Conservation (phyloP, 495 filamentous ascomycete species). For the Podospora tetraspora region DNA sequence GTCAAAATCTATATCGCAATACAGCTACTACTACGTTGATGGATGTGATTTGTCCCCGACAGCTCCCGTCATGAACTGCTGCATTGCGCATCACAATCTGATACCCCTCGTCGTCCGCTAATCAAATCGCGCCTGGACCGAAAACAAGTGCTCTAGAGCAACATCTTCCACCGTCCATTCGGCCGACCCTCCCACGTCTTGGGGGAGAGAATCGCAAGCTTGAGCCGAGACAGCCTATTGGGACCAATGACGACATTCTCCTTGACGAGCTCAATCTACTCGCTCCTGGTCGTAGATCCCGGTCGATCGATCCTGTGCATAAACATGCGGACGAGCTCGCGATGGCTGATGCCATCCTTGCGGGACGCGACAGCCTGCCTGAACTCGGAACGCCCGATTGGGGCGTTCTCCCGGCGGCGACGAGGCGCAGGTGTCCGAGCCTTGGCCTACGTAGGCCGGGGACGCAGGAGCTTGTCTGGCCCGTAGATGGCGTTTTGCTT, state of each 20-base stretch:
- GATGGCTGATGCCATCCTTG: conserved; percentile 42
- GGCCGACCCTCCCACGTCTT: not conserved
- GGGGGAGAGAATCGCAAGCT: conserved; percentile 2
- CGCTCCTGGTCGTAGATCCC: conserved; percentile 34
- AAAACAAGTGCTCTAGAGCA: not conserved
- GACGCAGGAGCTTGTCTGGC: conserved; percentile 44
- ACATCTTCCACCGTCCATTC: not conserved
- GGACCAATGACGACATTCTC: conserved; percentile 27
- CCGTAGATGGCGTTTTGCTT: conserved; percentile 29
- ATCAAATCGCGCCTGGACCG: not conserved
- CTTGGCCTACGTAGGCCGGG: conserved; percentile 22
- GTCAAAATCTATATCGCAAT: not conserved
- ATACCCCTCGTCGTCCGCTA: not conserved
- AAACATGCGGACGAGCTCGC: conserved; percentile 57
- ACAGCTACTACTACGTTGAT: not conserved
- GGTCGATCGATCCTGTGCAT: conserved; percentile 50
- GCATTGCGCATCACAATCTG: not conserved
- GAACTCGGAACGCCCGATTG: conserved; percentile 51
- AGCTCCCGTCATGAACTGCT: not conserved
- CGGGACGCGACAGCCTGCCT: conserved; percentile 48
- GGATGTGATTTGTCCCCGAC: not conserved
- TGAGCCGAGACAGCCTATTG: conserved; percentile 46
- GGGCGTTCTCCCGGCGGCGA: conserved; percentile 15
- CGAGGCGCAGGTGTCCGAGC: not conserved
- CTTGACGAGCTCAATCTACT: conserved; percentile 48